These are phyloP conservation scores for Fraxinus platypoda DNA, from an alignment of 305 asterid genomes.

Conservation along the genomic window DNA sequence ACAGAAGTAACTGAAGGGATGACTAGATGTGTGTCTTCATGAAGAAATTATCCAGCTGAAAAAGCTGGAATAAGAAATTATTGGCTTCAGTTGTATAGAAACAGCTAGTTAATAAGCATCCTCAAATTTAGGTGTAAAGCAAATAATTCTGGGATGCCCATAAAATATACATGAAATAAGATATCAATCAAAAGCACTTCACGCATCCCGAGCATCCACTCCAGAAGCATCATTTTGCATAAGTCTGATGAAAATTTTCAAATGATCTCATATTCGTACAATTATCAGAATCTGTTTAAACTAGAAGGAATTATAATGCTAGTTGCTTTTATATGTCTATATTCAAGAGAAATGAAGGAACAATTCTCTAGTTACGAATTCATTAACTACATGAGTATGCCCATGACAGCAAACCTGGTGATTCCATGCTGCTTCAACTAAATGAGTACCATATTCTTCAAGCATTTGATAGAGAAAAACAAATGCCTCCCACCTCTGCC, in stretches of 20 bases:
- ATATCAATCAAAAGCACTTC: conserved; percentile 12
- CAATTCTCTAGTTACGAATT: not conserved
- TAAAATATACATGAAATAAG: conserved; percentile 12
- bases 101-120: conserved; percentile 7
- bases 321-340: conserved; percentile 3
- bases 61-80: conserved; percentile 2
- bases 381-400: not conserved
- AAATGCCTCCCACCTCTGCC: conserved; percentile 86
- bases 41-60: conserved; percentile 10
- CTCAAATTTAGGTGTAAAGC: conserved; percentile 8
- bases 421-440: conserved; percentile 98
- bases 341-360: conserved; percentile 5
- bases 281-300: not conserved
- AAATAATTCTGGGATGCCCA: conserved; percentile 5
- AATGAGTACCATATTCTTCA: conserved; percentile 95
- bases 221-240: conserved; percentile 1
- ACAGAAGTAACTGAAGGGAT: not conserved
- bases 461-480: conserved; percentile 94
- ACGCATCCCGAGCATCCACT: not conserved
- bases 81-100: not conserved
- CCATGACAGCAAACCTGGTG: conserved; percentile 65
- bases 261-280: not conserved
- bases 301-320: not conserved
- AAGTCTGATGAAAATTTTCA: conserved; percentile 3
- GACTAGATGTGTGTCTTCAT: not conserved